Conservation (phyloP, 179 eudicot species). For the Patellifolia procumbens region DNA sequence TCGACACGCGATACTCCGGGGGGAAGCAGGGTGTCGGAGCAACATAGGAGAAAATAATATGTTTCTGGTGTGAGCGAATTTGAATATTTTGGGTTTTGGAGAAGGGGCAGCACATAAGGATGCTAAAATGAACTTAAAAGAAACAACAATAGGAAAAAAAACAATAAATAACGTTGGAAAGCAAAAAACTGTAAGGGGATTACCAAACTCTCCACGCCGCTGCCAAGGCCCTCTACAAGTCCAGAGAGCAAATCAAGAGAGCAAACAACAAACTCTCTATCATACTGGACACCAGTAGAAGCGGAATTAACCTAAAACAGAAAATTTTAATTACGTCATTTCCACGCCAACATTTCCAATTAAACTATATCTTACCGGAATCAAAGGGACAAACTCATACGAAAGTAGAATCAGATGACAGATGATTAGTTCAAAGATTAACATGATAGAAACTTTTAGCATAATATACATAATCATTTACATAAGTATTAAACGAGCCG, state of each 20-base stretch:
- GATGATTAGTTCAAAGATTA: neutral
- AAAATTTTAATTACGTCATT: slow-evolving; percentile 18
- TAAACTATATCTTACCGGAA: neutral
- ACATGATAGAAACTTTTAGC: neutral
- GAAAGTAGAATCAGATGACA: neutral
- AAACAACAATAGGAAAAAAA: neutral
- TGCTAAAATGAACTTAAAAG: neutral
- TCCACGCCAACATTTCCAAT: neutral
- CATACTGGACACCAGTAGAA: slow-evolving; percentile 75
- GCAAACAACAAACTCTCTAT: slow-evolving; percentile 86
- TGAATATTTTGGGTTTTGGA: too few relatives aligned
- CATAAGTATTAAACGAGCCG: neutral
- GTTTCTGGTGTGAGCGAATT: too few relatives aligned
- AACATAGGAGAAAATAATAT: too few relatives aligned
- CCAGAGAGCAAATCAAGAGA: slow-evolving; percentile 93
- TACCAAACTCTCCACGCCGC: slow-evolving; percentile 96
- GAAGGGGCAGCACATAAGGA: too few relatives aligned
- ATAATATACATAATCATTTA: too few relatives aligned
- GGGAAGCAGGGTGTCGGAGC: too few relatives aligned
- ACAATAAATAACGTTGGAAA: neutral
- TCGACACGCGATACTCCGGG: too few relatives aligned
- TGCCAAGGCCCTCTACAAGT: slow-evolving; percentile 93
- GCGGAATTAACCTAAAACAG: slow-evolving; percentile 63
- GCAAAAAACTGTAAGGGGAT: slow-evolving; percentile 8
- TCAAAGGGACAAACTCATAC: neutral